phyloP scores from a whole-genome alignment of 805 yeast species.

The Pichia deserticola region DNA sequence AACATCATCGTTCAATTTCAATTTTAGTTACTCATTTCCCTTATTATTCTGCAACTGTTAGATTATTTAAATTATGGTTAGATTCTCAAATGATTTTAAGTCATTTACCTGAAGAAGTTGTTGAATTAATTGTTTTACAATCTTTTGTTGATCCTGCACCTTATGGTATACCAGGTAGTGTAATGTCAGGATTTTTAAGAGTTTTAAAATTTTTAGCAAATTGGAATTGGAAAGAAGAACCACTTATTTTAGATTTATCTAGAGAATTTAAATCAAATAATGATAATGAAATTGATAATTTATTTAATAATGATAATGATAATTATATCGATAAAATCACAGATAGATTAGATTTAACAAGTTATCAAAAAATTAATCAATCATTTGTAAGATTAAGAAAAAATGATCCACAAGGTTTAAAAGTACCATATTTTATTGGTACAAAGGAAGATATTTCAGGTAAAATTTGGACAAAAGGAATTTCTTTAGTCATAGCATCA shows the following conservation, averaged over 20 bases:
- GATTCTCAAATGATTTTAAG: constrained; percentile 68
- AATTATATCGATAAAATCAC: constrained; percentile 37
- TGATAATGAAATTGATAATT: constrained; percentile 30
- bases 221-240: constrained; percentile 95
- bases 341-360: constrained; percentile 55
- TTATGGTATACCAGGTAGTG: constrained; percentile 71
- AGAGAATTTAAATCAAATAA: constrained; percentile 30
- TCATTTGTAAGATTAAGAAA: constrained; percentile 64
- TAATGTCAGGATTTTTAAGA: constrained; percentile 74
- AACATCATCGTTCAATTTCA: constrained; percentile 75
- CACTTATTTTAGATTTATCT: constrained; percentile 71
- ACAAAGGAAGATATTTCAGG: constrained; percentile 85
- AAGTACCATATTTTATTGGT: constrained; percentile 75
- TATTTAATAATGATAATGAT: constrained; percentile 40
- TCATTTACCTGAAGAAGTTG: constrained; percentile 69
- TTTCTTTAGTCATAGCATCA: constrained; percentile 68
- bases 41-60: constrained; percentile 68
- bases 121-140: constrained; percentile 75
- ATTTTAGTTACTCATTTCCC: constrained; percentile 66
- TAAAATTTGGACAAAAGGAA: constrained; percentile 51
- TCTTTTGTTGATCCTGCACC: constrained; percentile 87
- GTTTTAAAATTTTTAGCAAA: constrained; percentile 58
- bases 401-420: constrained; percentile 74
- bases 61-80: constrained; percentile 86
- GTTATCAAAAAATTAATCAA: constrained; percentile 53